Evolutionary conservation across 78 protist species (phyloP), one percentile per base, ranked within the genome.

Genomic region (Anaeramoeba ignava): DNA sequence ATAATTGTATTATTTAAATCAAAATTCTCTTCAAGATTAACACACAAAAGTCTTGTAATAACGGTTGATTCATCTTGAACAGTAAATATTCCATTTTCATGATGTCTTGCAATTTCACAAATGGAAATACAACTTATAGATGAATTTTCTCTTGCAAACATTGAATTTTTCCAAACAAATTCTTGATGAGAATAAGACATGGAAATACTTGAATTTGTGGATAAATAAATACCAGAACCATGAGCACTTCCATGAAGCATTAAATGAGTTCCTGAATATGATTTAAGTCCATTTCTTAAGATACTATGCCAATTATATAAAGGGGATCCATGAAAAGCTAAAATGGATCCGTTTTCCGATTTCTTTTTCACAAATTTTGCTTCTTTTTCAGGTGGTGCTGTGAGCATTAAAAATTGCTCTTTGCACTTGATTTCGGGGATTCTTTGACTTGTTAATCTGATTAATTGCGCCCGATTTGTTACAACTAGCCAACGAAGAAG

Each of bases 291-390:
- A n/a, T 54, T 79, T 3, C 91, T 80, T 12, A 88, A 41, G 40
- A 89, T 89, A 34, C 80, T 0, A 84, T 89, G 91, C 91, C 91
- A 89, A 80, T 88, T 89, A 79, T 89, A 85, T 2, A 33, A 2
- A 40, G 81, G 3, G 39, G 85, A 73, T 8, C 91, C 91, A 78
- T 89, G 91, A 34, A 86, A 89, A 23, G 91, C 91, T 12, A 88
- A 89, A 33, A 2, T 36, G 36, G 89, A 33, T 0, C 87, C 87
- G 42, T 84, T 81, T 38, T 68, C 8, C 42, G 0, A 1, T 84
- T 73, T 85, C 40, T n/a, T 23, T 42, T 12, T 82, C n/a, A 33
- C 1, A 78, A 89, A 89, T 33, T 0, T 17, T 1, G 3, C 81
- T 41, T 85, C 83, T 73, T 89, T 89, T 83, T 67, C 91, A 0